These are phyloP conservation scores for Chlorociboria aeruginascens DNA, from an alignment of 495 filamentous ascomycete genomes.

Conservation along the genomic window DNA sequence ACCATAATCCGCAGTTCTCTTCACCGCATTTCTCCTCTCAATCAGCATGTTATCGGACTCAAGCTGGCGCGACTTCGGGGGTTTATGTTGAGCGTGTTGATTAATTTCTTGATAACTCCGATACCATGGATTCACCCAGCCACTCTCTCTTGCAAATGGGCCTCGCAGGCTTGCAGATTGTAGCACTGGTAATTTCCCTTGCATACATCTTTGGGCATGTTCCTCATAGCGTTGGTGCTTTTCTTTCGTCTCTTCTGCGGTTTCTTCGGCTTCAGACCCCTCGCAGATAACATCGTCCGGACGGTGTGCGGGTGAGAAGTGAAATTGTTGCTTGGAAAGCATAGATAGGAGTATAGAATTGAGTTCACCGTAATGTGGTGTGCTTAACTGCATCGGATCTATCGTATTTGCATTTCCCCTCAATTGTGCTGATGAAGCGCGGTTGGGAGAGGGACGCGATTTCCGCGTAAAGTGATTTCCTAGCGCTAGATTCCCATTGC, in stretches of 20 bases:
- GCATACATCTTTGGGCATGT: constrained; percentile 4
- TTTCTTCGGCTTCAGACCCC: constrained; percentile 17
- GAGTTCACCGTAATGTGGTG: too few relatives aligned
- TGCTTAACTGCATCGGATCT: not conserved
- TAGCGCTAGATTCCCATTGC: too few relatives aligned
- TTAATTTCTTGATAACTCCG: not conserved
- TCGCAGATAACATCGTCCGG: constrained; percentile 13
- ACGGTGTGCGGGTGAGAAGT: constrained; percentile 4
- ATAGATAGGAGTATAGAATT: too few relatives aligned
- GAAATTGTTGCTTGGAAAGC: constrained; percentile 3
- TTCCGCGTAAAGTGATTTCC: too few relatives aligned
- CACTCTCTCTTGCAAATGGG: constrained; percentile 6
- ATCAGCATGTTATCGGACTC: constrained; percentile 14
- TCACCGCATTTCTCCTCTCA: constrained; percentile 15
- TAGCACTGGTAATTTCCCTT: constrained; percentile 14
- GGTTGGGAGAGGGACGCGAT: too few relatives aligned
- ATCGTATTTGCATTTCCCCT: not conserved
- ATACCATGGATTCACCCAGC: constrained; percentile 20
- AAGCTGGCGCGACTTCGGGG: constrained; percentile 11
- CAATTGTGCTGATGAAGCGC: too few relatives aligned
- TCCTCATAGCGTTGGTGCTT: constrained; percentile 15
- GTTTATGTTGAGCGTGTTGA: not conserved
- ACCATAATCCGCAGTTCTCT: constrained; percentile 11
- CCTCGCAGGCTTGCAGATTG: constrained; percentile 18
- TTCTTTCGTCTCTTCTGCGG: constrained; percentile 1